phyloP scores from a whole-genome alignment of 352 stramenopile genomes.

The Pythium scleroteichum region DNA sequence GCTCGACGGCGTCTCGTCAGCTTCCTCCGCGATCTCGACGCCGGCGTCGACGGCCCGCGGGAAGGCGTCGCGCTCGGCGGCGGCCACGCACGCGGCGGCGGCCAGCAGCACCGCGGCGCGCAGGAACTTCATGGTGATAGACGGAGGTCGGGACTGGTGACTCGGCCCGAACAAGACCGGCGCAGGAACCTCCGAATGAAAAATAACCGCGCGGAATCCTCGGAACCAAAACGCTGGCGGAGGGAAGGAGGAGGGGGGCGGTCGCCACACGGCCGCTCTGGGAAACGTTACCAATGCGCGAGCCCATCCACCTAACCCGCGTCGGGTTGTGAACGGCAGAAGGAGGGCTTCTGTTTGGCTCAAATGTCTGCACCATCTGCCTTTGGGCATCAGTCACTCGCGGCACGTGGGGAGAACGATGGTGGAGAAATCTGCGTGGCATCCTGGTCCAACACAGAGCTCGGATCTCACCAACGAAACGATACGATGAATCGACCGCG shows the following conservation, averaged over 20 bases:
- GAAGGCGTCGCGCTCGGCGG: background rate
- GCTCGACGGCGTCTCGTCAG: background rate
- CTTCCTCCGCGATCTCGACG: background rate
- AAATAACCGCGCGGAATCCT: constrained; percentile 24
- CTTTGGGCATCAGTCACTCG: background rate
- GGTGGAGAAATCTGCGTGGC: no score
- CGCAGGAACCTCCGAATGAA: constrained; percentile 49
- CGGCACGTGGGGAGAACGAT: no score
- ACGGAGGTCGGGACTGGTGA: constrained; percentile 23
- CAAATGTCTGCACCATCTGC: constrained; percentile 17
- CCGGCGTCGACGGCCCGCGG: constrained; percentile 9
- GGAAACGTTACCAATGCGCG: constrained; percentile 8
- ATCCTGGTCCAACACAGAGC: no score
- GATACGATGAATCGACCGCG: no score
- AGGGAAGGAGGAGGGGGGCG: constrained; percentile 1
- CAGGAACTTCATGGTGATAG: constrained; percentile 34
- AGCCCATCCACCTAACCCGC: background rate
- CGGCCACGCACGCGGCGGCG: constrained; percentile 7
- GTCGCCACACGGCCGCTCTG: background rate
- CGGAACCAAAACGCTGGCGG: background rate
- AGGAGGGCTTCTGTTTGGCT: background rate
- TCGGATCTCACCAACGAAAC: no score
- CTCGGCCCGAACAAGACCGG: constrained; percentile 1
- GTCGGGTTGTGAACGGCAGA: background rate
- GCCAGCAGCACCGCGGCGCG: constrained; percentile 17